Evolutionary conservation across 2,329 filamentous ascomycete species (phyloP).

Genomic region (Daldinia eschscholtzii): DNA sequence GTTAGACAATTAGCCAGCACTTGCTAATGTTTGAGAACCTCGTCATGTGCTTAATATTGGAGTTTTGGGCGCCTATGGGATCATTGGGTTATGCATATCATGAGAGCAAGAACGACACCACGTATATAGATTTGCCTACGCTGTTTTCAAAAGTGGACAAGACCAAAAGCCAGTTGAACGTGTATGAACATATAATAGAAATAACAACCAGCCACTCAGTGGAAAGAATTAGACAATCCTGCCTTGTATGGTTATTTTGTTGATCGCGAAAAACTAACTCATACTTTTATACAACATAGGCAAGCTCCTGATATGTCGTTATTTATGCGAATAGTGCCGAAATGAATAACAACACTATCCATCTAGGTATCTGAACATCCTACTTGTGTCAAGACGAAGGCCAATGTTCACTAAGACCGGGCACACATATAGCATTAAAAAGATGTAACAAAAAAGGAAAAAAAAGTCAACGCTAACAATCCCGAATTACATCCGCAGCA

Average conservation of each 20-base stretch:
- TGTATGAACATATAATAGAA: conserved; percentile 12
- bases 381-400: neutral
- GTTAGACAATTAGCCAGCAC: conserved; percentile 64
- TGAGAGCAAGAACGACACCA: conserved; percentile 26
- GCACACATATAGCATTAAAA: neutral
- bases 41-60: conserved; percentile 14
- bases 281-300: neutral
- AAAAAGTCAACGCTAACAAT: conserved; percentile 1
- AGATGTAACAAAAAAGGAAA: neutral
- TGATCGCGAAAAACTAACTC: neutral
- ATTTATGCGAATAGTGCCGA: neutral
- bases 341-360: neutral
- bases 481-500: conserved; percentile 12
- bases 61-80: conserved; percentile 31
- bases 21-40: conserved; percentile 7
- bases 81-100: conserved; percentile 15
- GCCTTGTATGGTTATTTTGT: neutral
- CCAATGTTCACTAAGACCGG: neutral
- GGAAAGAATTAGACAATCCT: neutral
- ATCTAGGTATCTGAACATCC: neutral
- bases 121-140: conserved; percentile 31
- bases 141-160: conserved; percentile 8
- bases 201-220: neutral
- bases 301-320: neutral
- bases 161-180: conserved; percentile 10